Evolutionary conservation across 805 yeast genomes (phyloP).

Genomic region (Candida manassasensis): DNA sequence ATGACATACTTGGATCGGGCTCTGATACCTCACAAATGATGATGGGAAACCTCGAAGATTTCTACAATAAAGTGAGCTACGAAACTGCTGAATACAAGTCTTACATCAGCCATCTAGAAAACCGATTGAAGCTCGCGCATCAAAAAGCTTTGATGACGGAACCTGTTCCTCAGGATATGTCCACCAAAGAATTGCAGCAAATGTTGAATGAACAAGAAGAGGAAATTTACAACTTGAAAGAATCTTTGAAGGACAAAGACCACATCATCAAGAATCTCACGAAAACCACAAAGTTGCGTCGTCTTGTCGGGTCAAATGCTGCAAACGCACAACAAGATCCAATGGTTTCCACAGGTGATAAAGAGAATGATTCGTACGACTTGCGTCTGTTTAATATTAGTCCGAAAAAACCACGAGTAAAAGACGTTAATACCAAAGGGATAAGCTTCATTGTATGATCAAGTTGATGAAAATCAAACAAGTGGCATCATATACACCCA

Average conservation of each 20-base stretch:
- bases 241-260: slow-evolving; percentile 65
- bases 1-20: slow-evolving; percentile 49
- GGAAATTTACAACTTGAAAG: slow-evolving; percentile 62
- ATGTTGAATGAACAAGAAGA: slow-evolving; percentile 58
- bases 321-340: slow-evolving; percentile 1
- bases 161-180: slow-evolving; percentile 2
- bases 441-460: slow-evolving; percentile 6
- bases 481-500: too few relatives aligned
- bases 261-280: slow-evolving; percentile 71
- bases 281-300: slow-evolving; percentile 57
- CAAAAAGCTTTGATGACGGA: slow-evolving; percentile 11
- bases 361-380: slow-evolving; percentile 11
- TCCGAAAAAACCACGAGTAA: slow-evolving; percentile 13
- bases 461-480: neutral
- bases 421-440: slow-evolving; percentile 4
- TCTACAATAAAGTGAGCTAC: slow-evolving; percentile 40
- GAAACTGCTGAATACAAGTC: slow-evolving; percentile 58
- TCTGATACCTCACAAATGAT: slow-evolving; percentile 35
- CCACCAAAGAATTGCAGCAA: neutral
- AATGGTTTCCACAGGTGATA: slow-evolving; percentile 5
- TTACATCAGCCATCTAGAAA: slow-evolving; percentile 57
- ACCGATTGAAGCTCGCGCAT: slow-evolving; percentile 37
- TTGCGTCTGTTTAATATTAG: slow-evolving; percentile 20
- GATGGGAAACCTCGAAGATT: slow-evolving; percentile 47
- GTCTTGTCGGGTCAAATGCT: slow-evolving; percentile 34